Base-by-base conservation (phyloP, 2,329 filamentous ascomycete genomes). In the Talaromyces piceae region DNA sequence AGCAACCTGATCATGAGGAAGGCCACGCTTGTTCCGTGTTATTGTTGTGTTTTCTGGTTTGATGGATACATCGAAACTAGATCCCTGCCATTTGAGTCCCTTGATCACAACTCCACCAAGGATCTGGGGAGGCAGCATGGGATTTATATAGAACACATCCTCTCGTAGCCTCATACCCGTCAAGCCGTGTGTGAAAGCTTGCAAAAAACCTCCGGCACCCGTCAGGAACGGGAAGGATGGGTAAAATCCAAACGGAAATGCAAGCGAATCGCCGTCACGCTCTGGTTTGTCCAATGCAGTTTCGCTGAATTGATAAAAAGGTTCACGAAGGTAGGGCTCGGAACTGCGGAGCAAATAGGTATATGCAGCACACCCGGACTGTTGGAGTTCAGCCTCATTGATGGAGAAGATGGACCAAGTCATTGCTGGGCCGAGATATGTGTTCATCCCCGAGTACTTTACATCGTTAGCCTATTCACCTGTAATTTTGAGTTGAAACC, bases 221-320 rank as follows among this genome's bases (percentile, higher is more conserved):
- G 81, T 85, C 26, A 84, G 67, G 64, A 85, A 85, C 0, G 82
- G 81, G 57, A 77, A 85, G 0, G 81, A 81, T 0, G 82, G 80
- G 30, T 54, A 39, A 3, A 54, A 16, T 1, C 52, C 52, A 27
- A 51, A 54, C 50, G 83, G 79, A 1, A 77, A 79, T 18, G 77
- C 77, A 1, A 67, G 59, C 7, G 67, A 63, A 54, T 81, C 71
- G 57, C 84, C 81, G 12, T 80, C 67, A 60, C 84, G 80, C 58
- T 85, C 81, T n/a, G 27, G 41, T 12, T 50, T 49, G 18, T 54
- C 52, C 4, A 54, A 9, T 16, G 47, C 48, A 2, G 52, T 54
- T 43, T 54, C 52, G 1, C 79, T 83, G 63, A 81, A 82, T 56
- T 83, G 79, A 61, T 78, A 83, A 74, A 77, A 84, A 1, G 81